Percentiles rank a stretch among this genome's conserved stretches.
Conservation (phyloP, 2,329 filamentous ascomycete genomes). For the Xylariaceae sp. region DNA sequence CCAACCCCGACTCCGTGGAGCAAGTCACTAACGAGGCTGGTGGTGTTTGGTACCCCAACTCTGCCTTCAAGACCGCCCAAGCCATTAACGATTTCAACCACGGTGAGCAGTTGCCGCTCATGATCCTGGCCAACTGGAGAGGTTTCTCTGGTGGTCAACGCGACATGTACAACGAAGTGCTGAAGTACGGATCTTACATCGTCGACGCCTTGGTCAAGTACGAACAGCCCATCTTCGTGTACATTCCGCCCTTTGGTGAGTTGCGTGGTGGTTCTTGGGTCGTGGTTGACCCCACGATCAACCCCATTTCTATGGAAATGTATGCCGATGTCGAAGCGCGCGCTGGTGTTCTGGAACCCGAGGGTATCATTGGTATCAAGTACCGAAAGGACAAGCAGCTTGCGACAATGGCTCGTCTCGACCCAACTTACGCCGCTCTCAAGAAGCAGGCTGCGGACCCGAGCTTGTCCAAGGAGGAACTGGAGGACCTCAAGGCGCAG, state of each 20-base stretch:
- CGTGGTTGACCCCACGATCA: conserved; percentile 97
- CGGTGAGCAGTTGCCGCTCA: conserved; percentile 93
- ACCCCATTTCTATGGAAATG: conserved; percentile 97
- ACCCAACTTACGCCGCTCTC: conserved; percentile 74
- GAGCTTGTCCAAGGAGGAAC: conserved; percentile 65
- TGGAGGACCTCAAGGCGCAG: conserved; percentile 73
- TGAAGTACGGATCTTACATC: conserved; percentile 99
- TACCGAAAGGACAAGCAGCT: conserved; percentile 97
- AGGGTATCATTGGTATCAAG: conserved; percentile 98
- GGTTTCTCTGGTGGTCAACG: conserved; percentile 99
- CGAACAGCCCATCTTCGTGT: conserved; percentile 97
- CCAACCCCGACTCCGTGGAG: conserved; percentile 97
- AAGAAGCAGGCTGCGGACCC: conserved; percentile 70
- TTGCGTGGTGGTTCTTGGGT: conserved; percentile 99
- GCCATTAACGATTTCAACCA: conserved; percentile 99
- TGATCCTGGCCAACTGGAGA: conserved; percentile 99
- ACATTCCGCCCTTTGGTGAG: conserved; percentile 95
- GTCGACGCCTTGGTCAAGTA: conserved; percentile 97
- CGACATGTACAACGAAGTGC: conserved; percentile 99
- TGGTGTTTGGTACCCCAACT: conserved; percentile 99
- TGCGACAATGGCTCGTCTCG: conserved; percentile 92
- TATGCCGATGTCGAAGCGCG: conserved; percentile 93
- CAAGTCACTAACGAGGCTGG: conserved; percentile 91
- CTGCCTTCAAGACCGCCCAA: conserved; percentile 98
- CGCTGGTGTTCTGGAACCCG: conserved; percentile 94